These are phyloP conservation scores for Prunus kanzakura DNA, from an alignment of 306 rosid species.

Conservation along the genomic window DNA sequence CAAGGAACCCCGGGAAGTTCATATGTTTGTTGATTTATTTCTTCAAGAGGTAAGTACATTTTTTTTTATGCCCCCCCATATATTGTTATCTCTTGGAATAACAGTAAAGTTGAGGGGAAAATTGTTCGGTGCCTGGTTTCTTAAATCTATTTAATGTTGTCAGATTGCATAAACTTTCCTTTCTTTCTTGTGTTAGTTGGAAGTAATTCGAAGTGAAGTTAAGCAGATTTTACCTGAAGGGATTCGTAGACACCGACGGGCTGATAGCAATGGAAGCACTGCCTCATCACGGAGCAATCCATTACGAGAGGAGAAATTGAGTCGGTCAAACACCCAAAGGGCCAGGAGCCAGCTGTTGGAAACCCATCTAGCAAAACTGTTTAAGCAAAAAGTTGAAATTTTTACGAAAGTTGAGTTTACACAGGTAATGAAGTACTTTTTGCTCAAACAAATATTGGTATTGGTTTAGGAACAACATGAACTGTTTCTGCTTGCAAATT, in stretches of 20 bases:
- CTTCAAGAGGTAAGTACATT: conserved; percentile 77
- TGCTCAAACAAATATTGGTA: conserved; percentile 16
- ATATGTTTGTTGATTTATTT: conserved; percentile 90
- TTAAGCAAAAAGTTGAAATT: conserved; percentile 91
- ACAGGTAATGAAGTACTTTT: conserved; percentile 54
- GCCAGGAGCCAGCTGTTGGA: conserved; percentile 95
- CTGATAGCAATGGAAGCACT: conserved; percentile 88
- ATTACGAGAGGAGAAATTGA: conserved; percentile 71
- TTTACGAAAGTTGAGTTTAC: conserved; percentile 89
- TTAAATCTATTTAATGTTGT: not conserved
- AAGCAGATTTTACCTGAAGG: conserved; percentile 84
- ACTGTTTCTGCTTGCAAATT: conserved; percentile 26
- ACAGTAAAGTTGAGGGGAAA: conserved; percentile 4
- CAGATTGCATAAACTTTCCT: not conserved
- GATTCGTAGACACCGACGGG: conserved; percentile 62
- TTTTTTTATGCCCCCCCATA: conserved; percentile 7
- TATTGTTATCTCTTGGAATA: conserved; percentile 7
- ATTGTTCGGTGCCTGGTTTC: conserved; percentile 3
- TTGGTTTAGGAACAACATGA: conserved; percentile 22
- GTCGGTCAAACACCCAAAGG: conserved; percentile 71
- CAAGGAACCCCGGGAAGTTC: conserved; percentile 98
- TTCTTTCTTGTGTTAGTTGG: conserved; percentile 55
- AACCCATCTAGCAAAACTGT: conserved; percentile 92
- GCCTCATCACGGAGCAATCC: conserved; percentile 88
- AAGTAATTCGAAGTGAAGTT: conserved; percentile 60